Conservation (phyloP, 352 stramenopile genomes). For the Pythium vanterpoolii region DNA sequence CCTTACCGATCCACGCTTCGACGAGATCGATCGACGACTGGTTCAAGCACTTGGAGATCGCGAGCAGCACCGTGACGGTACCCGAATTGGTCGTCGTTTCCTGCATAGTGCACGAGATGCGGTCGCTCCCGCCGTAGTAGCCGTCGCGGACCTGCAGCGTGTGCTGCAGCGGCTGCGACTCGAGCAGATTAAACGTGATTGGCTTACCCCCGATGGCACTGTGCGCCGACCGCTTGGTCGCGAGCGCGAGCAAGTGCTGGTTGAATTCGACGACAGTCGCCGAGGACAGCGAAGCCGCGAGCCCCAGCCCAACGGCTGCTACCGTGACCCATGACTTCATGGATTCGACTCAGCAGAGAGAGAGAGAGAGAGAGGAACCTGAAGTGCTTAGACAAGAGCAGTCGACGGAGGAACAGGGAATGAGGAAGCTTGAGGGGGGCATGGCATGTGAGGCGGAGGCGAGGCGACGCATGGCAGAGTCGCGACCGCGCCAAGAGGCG, state of each 20-base stretch:
- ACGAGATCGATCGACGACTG: conserved; percentile 34
- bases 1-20: conserved; percentile 43
- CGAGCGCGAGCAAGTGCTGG: conserved; percentile 13
- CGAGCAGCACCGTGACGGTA: conserved; percentile 40
- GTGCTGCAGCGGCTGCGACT: conserved; percentile 7
- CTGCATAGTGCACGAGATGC: conserved; percentile 5
- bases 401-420: no score
- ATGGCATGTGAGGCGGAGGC: no score
- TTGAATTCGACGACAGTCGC: conserved; percentile 27
- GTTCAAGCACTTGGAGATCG: conserved; percentile 64
- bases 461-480: neutral
- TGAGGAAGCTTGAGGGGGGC: neutral
- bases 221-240: neutral
- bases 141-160: conserved; percentile 5
- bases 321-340: conserved; percentile 5
- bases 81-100: conserved; percentile 13
- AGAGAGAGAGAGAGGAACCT: neutral
- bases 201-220: neutral
- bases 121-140: conserved; percentile 7
- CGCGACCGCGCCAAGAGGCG: neutral
- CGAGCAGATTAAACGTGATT: conserved; percentile 25
- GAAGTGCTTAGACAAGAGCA: neutral
- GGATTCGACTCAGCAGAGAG: neutral
- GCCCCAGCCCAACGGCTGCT: conserved; percentile 5
- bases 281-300: conserved; percentile 7